phyloP scores from a whole-genome alignment of 352 stramenopile species.

The Nothophytophthora sp. region DNA sequence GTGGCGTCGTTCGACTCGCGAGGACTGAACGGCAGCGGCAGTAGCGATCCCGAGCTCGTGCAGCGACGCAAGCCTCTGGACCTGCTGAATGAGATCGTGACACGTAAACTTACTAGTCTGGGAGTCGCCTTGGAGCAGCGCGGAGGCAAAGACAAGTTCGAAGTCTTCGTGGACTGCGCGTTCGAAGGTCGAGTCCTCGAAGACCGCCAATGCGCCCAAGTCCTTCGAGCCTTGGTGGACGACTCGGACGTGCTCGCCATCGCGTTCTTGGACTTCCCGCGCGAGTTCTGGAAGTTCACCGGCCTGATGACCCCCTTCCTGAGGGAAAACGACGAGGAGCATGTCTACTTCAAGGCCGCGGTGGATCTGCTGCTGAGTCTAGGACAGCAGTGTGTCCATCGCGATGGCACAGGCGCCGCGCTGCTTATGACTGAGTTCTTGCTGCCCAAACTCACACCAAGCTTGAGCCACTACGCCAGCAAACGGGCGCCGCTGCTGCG shows the following conservation, averaged over 20 bases:
- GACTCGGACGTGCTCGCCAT: constrained; percentile 52
- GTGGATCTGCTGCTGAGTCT: constrained; percentile 38
- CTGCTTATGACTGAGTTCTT: constrained; percentile 61
- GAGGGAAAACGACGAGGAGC: constrained; percentile 44
- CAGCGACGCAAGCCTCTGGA: constrained; percentile 62
- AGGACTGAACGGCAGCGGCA: constrained; percentile 16
- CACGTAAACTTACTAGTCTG: constrained; percentile 32
- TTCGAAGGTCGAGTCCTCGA: constrained; percentile 38
- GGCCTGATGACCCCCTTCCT: constrained; percentile 58
- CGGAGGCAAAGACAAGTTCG: constrained; percentile 67
- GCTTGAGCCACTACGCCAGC: constrained; percentile 14
- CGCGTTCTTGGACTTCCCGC: constrained; percentile 73
- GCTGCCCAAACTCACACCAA: constrained; percentile 43
- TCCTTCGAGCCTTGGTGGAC: constrained; percentile 50
- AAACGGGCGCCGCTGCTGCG: constrained; percentile 62
- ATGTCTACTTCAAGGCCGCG: constrained; percentile 38
- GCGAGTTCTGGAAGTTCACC: constrained; percentile 81
- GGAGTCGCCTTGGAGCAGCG: constrained; percentile 33
- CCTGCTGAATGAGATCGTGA: constrained; percentile 59
- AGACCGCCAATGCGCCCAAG: constrained; percentile 33
- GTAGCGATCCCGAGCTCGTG: constrained; percentile 39
- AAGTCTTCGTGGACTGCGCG: constrained; percentile 58
- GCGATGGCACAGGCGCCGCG: constrained; percentile 40
- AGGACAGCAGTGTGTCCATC: constrained; percentile 45
- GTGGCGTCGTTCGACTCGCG: constrained; percentile 35